phyloP scores from a whole-genome alignment of 768 basidiomycete genomes.

The Cystobasidium onofrii region DNA sequence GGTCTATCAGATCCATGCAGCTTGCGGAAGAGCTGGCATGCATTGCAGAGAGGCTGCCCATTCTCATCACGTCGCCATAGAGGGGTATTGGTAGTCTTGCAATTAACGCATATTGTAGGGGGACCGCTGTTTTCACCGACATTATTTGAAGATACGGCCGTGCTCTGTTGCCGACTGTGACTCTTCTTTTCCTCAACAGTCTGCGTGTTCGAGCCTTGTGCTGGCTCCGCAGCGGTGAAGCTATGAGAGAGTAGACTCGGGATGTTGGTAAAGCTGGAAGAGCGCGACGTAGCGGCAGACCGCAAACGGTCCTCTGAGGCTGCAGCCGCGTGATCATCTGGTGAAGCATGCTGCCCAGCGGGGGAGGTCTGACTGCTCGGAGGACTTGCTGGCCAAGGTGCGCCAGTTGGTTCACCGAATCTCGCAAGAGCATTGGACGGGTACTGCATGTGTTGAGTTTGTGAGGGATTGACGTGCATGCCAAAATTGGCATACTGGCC shows the following conservation, averaged over 20 bases:
- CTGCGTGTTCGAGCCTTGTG: background rate
- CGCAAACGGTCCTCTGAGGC: background rate
- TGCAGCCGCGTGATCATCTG: background rate
- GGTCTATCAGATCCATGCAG: constrained; percentile 42
- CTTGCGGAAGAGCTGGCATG: constrained; percentile 43
- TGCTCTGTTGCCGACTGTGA: background rate
- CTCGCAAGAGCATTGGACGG: background rate
- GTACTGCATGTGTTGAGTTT: background rate
- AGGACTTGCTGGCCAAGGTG: background rate
- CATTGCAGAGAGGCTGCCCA: constrained; percentile 42
- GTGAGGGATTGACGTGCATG: constrained; percentile 20
- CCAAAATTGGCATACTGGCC: background rate
- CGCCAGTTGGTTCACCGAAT: background rate
- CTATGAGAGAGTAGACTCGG: background rate
- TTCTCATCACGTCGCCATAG: constrained; percentile 42
- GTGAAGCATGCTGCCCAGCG: background rate
- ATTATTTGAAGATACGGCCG: background rate
- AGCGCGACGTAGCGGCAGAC: background rate
- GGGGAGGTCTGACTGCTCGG: background rate
- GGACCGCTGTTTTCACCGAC: background rate
- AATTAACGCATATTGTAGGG: constrained; percentile 37
- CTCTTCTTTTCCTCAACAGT: constrained; percentile 1
- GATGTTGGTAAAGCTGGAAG: background rate
- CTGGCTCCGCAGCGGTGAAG: background rate
- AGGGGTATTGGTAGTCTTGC: constrained; percentile 42